These are phyloP conservation scores for Didymella lethalis DNA, from an alignment of 2,329 filamentous ascomycete species.

Conservation along the genomic window DNA sequence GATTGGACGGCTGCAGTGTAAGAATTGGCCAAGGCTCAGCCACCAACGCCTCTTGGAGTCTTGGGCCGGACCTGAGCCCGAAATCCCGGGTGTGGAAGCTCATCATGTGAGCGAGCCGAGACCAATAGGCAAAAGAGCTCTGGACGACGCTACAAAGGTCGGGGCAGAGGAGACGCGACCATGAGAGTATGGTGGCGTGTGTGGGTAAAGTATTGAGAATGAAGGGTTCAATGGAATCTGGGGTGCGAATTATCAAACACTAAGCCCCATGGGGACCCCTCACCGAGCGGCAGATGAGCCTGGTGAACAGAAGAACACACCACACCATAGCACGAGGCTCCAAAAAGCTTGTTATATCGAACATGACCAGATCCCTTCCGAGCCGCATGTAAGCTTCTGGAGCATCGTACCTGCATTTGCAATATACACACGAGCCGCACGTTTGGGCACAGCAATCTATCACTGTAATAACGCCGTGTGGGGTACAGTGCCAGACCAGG, in stretches of 20 bases:
- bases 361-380: not conserved
- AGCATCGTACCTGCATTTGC: not conserved
- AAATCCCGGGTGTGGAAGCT: slow-evolving; percentile 17
- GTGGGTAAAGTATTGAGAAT: not conserved
- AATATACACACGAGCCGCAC: not conserved
- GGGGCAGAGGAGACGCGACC: not conserved
- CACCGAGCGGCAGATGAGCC: not conserved
- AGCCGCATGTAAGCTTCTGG: not conserved
- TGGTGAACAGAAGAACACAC: not conserved
- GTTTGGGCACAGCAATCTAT: too few relatives aligned
- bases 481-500: too few relatives aligned
- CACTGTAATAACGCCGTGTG: too few relatives aligned
- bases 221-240: not conserved
- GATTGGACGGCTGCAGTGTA: slow-evolving; percentile 6
- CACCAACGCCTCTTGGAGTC: slow-evolving; percentile 28
- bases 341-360: not conserved
- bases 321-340: not conserved
- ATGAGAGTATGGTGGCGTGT: not conserved
- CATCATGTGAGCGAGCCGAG: too few relatives aligned
- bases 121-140: not conserved
- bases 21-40: slow-evolving; percentile 25
- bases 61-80: slow-evolving; percentile 22
- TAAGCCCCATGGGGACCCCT: not conserved
- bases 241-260: not conserved
- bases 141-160: not conserved